Base-by-base conservation (phyloP, 1,284 basidiomycete species). In the Fomes fomentarius region DNA sequence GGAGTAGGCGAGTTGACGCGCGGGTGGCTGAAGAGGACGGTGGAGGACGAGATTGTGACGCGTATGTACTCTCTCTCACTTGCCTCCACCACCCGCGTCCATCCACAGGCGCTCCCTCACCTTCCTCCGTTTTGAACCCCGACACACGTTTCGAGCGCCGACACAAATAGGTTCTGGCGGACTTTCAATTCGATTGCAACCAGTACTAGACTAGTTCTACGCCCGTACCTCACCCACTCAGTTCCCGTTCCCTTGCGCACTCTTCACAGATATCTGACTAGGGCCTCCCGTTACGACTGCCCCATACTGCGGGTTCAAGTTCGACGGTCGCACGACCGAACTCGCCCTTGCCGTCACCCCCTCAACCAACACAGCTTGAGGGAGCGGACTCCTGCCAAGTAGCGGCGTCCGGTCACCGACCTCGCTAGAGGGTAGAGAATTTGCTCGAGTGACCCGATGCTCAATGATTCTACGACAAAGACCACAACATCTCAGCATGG, bases 1-100 rank as follows among this genome's bases (percentile, higher is more conserved):
- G 52, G 57, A 54, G 57, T 25, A 51, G 39, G 37, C 48, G 47
- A 56, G 49, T 31, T 63, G 65, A 72, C 71, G 73, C 72, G 72
- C 67, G 57, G 66, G 63, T 66, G 69, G 67, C 71, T 63, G 61
- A 55, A n/a, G 52, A 49, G 46, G 47, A 50, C 26, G 30, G 45
- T 60, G 47, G 46, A 46, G n/a, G n/a, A n/a, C n/a, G n/a, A n/a
- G n/a, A n/a, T n/a, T n/a, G n/a, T n/a, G n/a, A n/a, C 28, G 28
- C 28, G 28, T 30, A 30, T 30, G 28, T 30, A 6, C 7, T 7
- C 28, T 6, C 28, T 6, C n/a, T n/a, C n/a, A n/a, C n/a, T 52
- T 52, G 53, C 54, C 56, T 30, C 28, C 6, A 30, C 7, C 48
- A 60, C 64, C 67, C 68, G 68, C 69, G 65, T 63, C 62, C 49